Percentiles rank a stretch among this genome's conserved stretches.
Evolutionary conservation across 1,284 basidiomycete genomes (phyloP).

Genomic region (Naganishia liquefaciens): DNA sequence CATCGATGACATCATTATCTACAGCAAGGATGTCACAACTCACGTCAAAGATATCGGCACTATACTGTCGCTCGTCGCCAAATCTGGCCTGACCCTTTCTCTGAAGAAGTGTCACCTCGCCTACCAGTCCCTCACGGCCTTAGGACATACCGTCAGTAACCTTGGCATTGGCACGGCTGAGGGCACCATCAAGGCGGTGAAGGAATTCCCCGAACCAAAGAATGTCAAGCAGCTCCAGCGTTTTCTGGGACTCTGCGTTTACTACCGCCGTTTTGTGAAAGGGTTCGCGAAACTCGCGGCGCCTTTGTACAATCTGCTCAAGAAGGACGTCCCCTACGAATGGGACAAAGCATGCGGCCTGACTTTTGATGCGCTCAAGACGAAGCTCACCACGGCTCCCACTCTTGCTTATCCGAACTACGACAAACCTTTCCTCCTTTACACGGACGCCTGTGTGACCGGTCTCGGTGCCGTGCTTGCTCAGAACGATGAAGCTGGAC

Average conservation of each 20-base stretch:
- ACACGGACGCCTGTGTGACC: conserved; percentile 27
- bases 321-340: conserved; percentile 16
- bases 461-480: conserved; percentile 21
- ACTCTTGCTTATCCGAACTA: conserved; percentile 27
- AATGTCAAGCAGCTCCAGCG: conserved; percentile 22
- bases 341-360: conserved; percentile 1
- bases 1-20: conserved; percentile 30
- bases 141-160: conserved; percentile 34
- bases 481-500: conserved; percentile 12
- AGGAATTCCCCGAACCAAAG: conserved; percentile 18
- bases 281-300: conserved; percentile 12
- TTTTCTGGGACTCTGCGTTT: conserved; percentile 27
- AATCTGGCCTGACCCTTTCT: conserved; percentile 32
- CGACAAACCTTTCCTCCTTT: conserved; percentile 22
- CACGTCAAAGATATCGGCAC: conserved; percentile 29
- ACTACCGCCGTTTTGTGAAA: too few species aligned
- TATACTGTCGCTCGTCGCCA: conserved; percentile 15
- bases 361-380: conserved; percentile 19
- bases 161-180: conserved; percentile 29
- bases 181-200: conserved; percentile 20
- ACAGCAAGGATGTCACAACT: conserved; percentile 26
- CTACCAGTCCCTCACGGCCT: conserved; percentile 27
- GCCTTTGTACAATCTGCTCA: conserved; percentile 17
- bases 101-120: conserved; percentile 32
- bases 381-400: conserved; percentile 5